Conservation (phyloP, 768 basidiomycete species). For the Suillus clintonianus region DNA sequence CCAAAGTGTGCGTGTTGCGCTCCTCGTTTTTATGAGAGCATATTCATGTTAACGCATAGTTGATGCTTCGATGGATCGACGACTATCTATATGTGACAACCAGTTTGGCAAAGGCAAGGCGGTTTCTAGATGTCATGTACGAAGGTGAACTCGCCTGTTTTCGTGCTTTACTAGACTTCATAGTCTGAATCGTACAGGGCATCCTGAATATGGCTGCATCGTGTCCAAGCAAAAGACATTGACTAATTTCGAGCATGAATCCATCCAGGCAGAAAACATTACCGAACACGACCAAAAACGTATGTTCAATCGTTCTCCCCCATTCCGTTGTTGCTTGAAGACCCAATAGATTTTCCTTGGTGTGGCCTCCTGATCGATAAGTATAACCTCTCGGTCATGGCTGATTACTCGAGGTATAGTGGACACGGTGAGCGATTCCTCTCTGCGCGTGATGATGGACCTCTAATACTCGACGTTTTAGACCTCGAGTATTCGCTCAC, state of each 20-base stretch:
- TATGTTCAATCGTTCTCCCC: conserved; percentile 17
- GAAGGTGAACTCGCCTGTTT: conserved; percentile 44
- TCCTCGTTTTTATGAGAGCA: background rate
- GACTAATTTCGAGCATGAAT: conserved; percentile 76
- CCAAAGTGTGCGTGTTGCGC: conserved; percentile 55
- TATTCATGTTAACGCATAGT: conserved; percentile 38
- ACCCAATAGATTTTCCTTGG: conserved; percentile 79
- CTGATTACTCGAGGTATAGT: conserved; percentile 74
- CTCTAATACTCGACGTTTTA: conserved; percentile 28
- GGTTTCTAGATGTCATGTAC: conserved; percentile 78
- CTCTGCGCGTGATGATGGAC: background rate
- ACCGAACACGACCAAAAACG: conserved; percentile 47
- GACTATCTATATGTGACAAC: conserved; percentile 92
- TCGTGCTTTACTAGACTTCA: background rate
- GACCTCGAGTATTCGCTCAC: conserved; percentile 71
- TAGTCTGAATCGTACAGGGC: conserved; percentile 47
- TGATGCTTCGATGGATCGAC: conserved; percentile 86
- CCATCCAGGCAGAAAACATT: conserved; percentile 50
- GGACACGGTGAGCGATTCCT: conserved; percentile 49
- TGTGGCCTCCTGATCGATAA: conserved; percentile 86
- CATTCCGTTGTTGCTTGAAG: background rate
- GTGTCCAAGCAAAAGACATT: conserved; percentile 88
- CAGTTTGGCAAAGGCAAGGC: conserved; percentile 52
- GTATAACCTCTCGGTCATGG: conserved; percentile 71
- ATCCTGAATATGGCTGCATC: conserved; percentile 93